A percentile compares a stretch with the other conserved stretches of the same genome.
phyloP scores from a whole-genome alignment of 2,329 filamentous ascomycete genomes.

The Botrytis byssoidea region DNA sequence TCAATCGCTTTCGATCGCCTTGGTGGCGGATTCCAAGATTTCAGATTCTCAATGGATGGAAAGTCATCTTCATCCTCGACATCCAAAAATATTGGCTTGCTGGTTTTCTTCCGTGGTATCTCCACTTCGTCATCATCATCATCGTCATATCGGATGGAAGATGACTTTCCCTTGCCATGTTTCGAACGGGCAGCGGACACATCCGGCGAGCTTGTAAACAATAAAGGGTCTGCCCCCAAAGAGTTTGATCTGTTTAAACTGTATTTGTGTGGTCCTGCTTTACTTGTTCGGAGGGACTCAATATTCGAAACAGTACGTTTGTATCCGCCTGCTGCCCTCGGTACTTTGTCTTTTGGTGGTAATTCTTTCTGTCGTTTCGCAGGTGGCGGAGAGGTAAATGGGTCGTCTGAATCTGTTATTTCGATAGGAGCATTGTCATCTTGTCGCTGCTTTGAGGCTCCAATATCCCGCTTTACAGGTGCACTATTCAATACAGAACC shows the following conservation, averaged over 20 bases:
- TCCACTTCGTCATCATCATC: not conserved
- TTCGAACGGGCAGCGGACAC: slow-evolving; percentile 25
- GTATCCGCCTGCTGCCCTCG: slow-evolving; percentile 23
- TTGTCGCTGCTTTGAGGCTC: not conserved
- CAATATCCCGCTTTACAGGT: not conserved
- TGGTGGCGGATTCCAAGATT: not conserved
- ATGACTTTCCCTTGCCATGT: slow-evolving; percentile 24
- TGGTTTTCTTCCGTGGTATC: not conserved
- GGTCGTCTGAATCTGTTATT: slow-evolving; percentile 39
- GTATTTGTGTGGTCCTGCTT: slow-evolving; percentile 24
- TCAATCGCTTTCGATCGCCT: not conserved
- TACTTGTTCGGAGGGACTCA: slow-evolving; percentile 38
- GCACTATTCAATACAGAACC: not conserved
- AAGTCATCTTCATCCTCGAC: slow-evolving; percentile 23
- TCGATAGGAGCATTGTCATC: not conserved
- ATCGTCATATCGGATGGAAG: slow-evolving; percentile 12
- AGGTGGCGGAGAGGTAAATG: slow-evolving; percentile 26
- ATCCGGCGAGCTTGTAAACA: slow-evolving; percentile 39
- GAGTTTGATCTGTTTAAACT: slow-evolving; percentile 41
- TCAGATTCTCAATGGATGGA: slow-evolving; percentile 1
- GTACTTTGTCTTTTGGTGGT: not conserved
- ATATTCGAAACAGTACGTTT: slow-evolving; percentile 39
- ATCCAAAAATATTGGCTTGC: not conserved
- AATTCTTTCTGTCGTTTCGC: slow-evolving; percentile 8
- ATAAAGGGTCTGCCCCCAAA: slow-evolving; percentile 29